These are phyloP conservation scores for Ogataea henricii DNA, from an alignment of 805 yeast species.

Conservation along the genomic window DNA sequence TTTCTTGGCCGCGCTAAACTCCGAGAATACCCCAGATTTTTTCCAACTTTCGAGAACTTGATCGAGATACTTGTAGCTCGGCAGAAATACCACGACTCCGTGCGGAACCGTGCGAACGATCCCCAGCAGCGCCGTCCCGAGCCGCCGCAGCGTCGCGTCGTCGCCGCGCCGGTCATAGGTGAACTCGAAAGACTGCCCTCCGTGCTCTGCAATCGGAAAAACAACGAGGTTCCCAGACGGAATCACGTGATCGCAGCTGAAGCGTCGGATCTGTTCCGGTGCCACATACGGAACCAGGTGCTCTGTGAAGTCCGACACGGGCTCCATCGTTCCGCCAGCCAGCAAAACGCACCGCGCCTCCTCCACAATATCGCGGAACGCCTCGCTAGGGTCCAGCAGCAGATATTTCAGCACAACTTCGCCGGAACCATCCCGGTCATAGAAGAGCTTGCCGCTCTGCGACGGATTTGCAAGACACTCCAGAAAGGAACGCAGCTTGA, in stretches of 20 bases:
- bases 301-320: slow-evolving; percentile 68
- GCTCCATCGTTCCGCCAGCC: slow-evolving; percentile 97
- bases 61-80: slow-evolving; percentile 75
- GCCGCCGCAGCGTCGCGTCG: slow-evolving; percentile 41
- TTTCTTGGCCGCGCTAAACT: slow-evolving; percentile 42
- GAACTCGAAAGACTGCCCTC: slow-evolving; percentile 51
- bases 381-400: slow-evolving; percentile 75
- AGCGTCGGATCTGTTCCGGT: slow-evolving; percentile 44
- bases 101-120: slow-evolving; percentile 54
- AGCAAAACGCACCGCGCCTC: slow-evolving; percentile 69
- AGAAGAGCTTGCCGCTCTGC: slow-evolving; percentile 73
- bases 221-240: slow-evolving; percentile 70
- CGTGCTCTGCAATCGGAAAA: slow-evolving; percentile 45
- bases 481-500: slow-evolving; percentile 66
- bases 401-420: slow-evolving; percentile 57
- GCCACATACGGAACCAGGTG: slow-evolving; percentile 63
- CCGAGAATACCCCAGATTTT: slow-evolving; percentile 32
- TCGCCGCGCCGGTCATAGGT: slow-evolving; percentile 66
- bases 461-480: slow-evolving; percentile 70
- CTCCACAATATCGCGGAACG: slow-evolving; percentile 65
- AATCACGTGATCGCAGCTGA: slow-evolving; percentile 83
- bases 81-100: slow-evolving; percentile 82
- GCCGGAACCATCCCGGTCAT: slow-evolving; percentile 45
- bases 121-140: slow-evolving; percentile 52
- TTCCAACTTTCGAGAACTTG: slow-evolving; percentile 59